phyloP scores from a whole-genome alignment of 768 basidiomycete species.

The Calocybe indica region DNA sequence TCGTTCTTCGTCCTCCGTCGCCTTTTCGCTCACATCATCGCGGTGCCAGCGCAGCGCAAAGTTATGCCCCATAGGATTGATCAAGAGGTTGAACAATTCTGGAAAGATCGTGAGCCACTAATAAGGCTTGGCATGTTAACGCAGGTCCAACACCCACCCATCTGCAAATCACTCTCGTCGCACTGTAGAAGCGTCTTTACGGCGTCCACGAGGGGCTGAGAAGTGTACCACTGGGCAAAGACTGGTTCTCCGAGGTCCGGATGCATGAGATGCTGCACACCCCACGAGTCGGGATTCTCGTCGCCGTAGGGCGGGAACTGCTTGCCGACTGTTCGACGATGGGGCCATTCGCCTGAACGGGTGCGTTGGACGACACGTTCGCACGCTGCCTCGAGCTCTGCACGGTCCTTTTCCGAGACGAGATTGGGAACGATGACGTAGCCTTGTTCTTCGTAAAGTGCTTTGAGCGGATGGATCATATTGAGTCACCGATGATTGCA shows the following conservation, averaged over 20 bases:
- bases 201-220: constrained; percentile 35
- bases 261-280: constrained; percentile 80
- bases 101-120: not conserved
- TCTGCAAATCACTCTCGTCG: constrained; percentile 53
- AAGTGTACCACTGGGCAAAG: constrained; percentile 68
- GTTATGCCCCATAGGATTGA: constrained; percentile 57
- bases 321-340: constrained; percentile 67
- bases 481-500: not conserved
- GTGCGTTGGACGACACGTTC: constrained; percentile 45
- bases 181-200: constrained; percentile 50
- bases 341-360: constrained; percentile 55
- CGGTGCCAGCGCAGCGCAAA: constrained; percentile 80
- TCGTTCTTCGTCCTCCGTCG: constrained; percentile 53
- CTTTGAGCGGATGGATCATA: constrained; percentile 29
- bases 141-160: constrained; percentile 44
- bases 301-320: constrained; percentile 72
- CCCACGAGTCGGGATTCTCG: constrained; percentile 66
- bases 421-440: constrained; percentile 60
- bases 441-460: constrained; percentile 54
- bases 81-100: constrained; percentile 75
- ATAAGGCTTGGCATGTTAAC: not conserved
- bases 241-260: constrained; percentile 54
- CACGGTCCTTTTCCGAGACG: constrained; percentile 32
- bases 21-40: constrained; percentile 62
- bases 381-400: constrained; percentile 42